Evolutionary conservation across 2,329 filamentous ascomycete species (phyloP), one percentile per base, ranked within the genome.

Genomic region (Fusarium subtropicale): DNA sequence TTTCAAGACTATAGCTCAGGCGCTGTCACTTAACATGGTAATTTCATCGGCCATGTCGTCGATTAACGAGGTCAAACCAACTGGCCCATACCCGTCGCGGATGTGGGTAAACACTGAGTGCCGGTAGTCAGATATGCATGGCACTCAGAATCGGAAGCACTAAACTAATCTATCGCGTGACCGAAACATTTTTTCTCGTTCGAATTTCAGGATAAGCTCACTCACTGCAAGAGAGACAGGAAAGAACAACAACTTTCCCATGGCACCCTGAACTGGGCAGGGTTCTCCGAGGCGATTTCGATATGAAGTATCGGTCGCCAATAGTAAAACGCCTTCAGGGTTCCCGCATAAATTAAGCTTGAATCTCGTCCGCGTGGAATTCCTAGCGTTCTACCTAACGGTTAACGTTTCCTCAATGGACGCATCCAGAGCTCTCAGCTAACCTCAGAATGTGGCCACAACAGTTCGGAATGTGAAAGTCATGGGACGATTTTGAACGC

Each of bases 191-290:
- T 7, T 24, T 16, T 41, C 13, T 24, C 11, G 20, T 3, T 7
- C n/a, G 9, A 4, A 7, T 7, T 7, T 1, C 11, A 12, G n/a
- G n/a, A 2, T 13, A 3, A 5, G 9, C 3, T 0, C n/a, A 2
- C n/a, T n/a, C n/a, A n/a, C n/a, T n/a, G n/a, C 4, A 3, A 11
- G 7, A 18, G 16, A 5, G 2, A 5, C 1, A 33, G n/a, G 18
- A 4, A 11, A 36, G 4, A 11, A 36, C 34, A 36, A 16, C 7
- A 5, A 4, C 4, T n/a, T 10, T n/a, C 9, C 10, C 6, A 15
- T 6, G 15, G 3, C 8, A 42, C 13, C 18, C 4, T 11, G 5
- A 24, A 24, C 20, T 24, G 4, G 13, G 22, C 7, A 42, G 13
- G 4, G 4, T 39, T 36, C 22, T 15, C 15, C 13, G n/a, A 24